These are phyloP conservation scores for Saussurea involucrata DNA, from an alignment of 129 eudicot species.

Conservation along the genomic window DNA sequence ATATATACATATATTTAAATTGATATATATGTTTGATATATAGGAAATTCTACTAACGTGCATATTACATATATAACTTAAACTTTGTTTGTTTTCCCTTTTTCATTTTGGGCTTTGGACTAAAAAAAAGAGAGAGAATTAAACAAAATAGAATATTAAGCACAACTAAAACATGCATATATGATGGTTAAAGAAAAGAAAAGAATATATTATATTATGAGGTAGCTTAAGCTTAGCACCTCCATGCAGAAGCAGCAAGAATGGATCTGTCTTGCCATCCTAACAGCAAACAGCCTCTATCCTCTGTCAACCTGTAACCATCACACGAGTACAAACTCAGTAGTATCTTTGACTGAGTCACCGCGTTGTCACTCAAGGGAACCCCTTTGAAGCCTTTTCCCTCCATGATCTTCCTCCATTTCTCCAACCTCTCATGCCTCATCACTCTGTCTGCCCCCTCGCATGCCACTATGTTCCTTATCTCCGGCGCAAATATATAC, in stretches of 20 bases:
- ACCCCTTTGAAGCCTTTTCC: conserved; percentile 74
- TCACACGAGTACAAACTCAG: conserved; percentile 74
- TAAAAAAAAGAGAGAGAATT: neutral
- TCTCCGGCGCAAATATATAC: conserved; percentile 68
- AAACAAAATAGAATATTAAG: neutral
- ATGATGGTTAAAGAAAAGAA: neutral
- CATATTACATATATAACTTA: no score
- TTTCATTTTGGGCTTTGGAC: neutral
- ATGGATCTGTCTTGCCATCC: conserved; percentile 89
- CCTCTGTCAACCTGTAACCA: conserved; percentile 81
- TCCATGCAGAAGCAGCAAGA: conserved; percentile 90
- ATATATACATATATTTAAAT: no score
- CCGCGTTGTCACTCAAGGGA: conserved; percentile 68
- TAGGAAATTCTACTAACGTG: no score
- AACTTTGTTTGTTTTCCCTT: no score
- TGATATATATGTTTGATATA: no score
- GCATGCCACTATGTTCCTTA: conserved; percentile 62
- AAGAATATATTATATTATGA: neutral
- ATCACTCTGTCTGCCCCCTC: conserved; percentile 72
- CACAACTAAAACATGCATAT: neutral
- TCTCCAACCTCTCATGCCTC: conserved; percentile 81
- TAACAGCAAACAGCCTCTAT: conserved; percentile 75
- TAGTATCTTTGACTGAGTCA: conserved; percentile 71
- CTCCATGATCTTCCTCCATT: conserved; percentile 85
- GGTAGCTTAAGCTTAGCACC: conserved; percentile 38